phyloP scores from a whole-genome alignment of 139 green algal species.

The Zygnema circumcarinatum region DNA sequence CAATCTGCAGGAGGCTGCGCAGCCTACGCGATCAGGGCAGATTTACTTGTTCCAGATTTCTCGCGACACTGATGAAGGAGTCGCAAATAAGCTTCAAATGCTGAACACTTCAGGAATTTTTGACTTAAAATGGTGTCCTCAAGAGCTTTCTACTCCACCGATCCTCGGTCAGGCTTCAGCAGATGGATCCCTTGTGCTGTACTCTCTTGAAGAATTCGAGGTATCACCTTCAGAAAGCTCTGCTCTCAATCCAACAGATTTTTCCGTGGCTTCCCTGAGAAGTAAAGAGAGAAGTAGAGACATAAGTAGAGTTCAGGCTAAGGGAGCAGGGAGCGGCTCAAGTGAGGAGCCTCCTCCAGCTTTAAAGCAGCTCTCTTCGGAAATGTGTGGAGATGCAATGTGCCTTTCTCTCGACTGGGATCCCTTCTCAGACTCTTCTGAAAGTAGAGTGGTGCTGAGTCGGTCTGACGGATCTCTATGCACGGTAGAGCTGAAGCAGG shows the following conservation, averaged over 20 bases:
- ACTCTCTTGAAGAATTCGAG: constrained; percentile 24
- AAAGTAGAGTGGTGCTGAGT: constrained; percentile 17
- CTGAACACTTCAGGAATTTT: constrained; percentile 49
- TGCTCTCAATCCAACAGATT: neutral
- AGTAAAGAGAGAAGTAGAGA: neutral
- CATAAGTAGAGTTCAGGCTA: neutral
- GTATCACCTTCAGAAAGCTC: neutral
- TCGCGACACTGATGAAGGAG: neutral
- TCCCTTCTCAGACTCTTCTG: neutral
- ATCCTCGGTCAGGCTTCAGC: constrained; percentile 40
- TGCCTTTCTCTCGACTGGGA: constrained; percentile 59
- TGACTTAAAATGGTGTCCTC: constrained; percentile 49
- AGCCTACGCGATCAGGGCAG: neutral
- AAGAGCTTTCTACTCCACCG: neutral
- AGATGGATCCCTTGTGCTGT: constrained; percentile 50
- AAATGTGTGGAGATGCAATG: constrained; percentile 43
- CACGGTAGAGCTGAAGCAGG: neutral
- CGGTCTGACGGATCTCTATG: constrained; percentile 28
- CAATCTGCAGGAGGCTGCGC: constrained; percentile 7
- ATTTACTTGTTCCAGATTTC: constrained; percentile 29
- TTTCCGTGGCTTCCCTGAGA: neutral
- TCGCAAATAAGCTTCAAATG: neutral
- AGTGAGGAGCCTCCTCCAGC: neutral
- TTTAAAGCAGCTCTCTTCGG: neutral
- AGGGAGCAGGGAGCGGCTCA: neutral